A percentile compares a stretch with the other conserved stretches of the same genome.
Evolutionary conservation across 2,329 filamentous ascomycete species (phyloP).

Genomic region (Ceratocystis cubensis): DNA sequence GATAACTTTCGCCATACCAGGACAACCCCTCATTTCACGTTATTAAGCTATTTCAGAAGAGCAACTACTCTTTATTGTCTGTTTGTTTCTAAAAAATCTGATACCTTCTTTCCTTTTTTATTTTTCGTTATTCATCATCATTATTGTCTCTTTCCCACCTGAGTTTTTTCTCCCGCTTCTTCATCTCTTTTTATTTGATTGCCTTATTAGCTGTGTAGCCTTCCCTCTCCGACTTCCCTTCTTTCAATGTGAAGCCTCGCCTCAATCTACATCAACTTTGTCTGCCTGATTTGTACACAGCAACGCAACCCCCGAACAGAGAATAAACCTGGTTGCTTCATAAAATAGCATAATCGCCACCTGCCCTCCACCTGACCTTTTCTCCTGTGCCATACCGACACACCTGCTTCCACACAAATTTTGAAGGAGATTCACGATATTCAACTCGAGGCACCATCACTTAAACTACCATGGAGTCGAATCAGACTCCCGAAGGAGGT

Average conservation of each 20-base stretch:
- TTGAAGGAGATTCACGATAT: background rate
- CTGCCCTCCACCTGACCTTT: no score
- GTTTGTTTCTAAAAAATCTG: conserved; percentile 2
- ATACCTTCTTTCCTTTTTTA: background rate
- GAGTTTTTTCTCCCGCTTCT: background rate
- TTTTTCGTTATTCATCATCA: background rate
- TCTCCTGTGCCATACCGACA: no score
- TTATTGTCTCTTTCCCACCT: background rate
- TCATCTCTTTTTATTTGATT: background rate
- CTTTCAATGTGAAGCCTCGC: no score
- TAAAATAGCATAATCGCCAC: background rate
- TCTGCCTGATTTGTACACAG: conserved; percentile 1
- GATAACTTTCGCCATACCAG: background rate
- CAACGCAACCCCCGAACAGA: background rate
- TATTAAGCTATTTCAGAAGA: background rate
- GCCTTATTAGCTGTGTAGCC: background rate
- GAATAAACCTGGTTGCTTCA: background rate
- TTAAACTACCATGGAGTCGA: background rate
- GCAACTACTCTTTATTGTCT: conserved; percentile 5
- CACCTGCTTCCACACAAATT: background rate
- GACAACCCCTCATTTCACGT: conserved; percentile 2
- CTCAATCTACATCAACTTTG: background rate
- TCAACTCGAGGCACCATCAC: background rate
- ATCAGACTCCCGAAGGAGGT: background rate
- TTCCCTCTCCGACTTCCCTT: background rate